Conservation (phyloP, 306 rosid genomes). For the Carpinus fangiana region DNA sequence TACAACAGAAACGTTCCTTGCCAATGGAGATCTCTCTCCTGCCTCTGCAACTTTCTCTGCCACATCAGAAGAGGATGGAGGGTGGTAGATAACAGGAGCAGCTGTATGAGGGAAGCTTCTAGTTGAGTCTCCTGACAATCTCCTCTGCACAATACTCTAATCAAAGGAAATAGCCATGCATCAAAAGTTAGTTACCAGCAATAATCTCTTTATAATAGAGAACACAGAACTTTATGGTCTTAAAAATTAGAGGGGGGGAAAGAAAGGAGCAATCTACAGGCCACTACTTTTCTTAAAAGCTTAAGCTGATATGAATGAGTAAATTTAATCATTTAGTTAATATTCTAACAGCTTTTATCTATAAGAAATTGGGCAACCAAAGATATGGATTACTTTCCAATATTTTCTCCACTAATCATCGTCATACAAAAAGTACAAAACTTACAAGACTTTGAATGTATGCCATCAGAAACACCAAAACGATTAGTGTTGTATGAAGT, state of each 20-base stretch:
- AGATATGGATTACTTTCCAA: neutral
- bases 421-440: neutral
- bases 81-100: slow-evolving; percentile 54
- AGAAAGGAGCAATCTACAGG: too few relatives aligned
- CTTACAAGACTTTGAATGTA: neutral
- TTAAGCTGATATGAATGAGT: too few relatives aligned
- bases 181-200: slow-evolving; percentile 9
- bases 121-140: slow-evolving; percentile 46
- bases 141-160: slow-evolving; percentile 63
- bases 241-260: neutral
- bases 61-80: slow-evolving; percentile 66
- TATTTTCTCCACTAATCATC: neutral
- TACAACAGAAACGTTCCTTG: slow-evolving; percentile 56
- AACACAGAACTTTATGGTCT: neutral
- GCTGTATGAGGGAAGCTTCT: slow-evolving; percentile 79
- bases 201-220: neutral
- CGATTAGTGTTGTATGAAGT: neutral
- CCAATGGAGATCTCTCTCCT: slow-evolving; percentile 63
- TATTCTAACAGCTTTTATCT: neutral
- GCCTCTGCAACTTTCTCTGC: slow-evolving; percentile 79
- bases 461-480: neutral
- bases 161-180: slow-evolving; percentile 6
- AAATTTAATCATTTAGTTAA: too few relatives aligned
- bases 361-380: neutral
- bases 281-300: too few relatives aligned